These are phyloP conservation scores for Nicotiana noctiflora DNA, from an alignment of 257 asterid genomes.

Conservation along the genomic window DNA sequence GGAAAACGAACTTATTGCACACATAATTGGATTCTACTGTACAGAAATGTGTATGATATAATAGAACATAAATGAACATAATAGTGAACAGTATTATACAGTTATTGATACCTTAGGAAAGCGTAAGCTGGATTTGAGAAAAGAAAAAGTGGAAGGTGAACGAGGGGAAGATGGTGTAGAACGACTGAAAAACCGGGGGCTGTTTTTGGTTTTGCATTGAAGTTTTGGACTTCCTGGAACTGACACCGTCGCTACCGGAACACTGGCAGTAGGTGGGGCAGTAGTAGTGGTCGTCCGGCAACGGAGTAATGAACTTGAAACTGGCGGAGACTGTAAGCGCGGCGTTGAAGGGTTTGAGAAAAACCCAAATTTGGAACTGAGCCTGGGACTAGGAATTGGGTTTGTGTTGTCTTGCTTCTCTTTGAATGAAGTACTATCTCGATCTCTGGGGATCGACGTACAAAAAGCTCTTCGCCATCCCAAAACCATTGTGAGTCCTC, in stretches of 20 bases:
- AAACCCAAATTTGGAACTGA: slow-evolving; percentile 44
- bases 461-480: slow-evolving; percentile 96
- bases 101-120: slow-evolving; percentile 44
- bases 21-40: neutral
- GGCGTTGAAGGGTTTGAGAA: slow-evolving; percentile 93
- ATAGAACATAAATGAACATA: neutral
- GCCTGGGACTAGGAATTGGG: slow-evolving; percentile 36
- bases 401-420: slow-evolving; percentile 14
- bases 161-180: slow-evolving; percentile 89
- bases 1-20: neutral
- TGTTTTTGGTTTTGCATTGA: slow-evolving; percentile 51
- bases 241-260: neutral
- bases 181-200: slow-evolving; percentile 53
- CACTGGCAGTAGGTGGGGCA: neutral
- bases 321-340: slow-evolving; percentile 44
- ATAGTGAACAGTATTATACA: neutral
- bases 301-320: slow-evolving; percentile 42
- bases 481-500: slow-evolving; percentile 52
- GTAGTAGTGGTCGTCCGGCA: slow-evolving; percentile 48
- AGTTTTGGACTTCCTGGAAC: slow-evolving; percentile 43
- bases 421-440: slow-evolving; percentile 15
- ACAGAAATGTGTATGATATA: slow-evolving; percentile 7
- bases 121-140: slow-evolving; percentile 61
- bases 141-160: slow-evolving; percentile 75
- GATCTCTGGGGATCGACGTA: slow-evolving; percentile 74